Evolutionary conservation across 2,329 filamentous ascomycete species (phyloP).

Genomic region (Xylariaceae sp.): DNA sequence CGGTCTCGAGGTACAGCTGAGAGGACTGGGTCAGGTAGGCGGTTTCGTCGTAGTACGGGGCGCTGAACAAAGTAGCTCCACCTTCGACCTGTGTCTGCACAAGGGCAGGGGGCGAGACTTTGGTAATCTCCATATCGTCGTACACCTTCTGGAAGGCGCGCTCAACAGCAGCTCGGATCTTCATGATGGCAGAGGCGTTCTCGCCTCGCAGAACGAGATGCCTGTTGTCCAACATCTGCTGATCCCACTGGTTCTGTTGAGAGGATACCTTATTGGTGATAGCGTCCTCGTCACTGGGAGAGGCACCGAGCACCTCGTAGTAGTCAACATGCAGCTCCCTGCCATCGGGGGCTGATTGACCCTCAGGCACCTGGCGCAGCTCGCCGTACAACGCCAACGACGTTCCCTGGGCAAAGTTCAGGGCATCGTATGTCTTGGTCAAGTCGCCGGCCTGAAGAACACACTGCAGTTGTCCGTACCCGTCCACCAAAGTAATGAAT

Average conservation of each 20-base stretch:
- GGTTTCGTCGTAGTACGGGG: constrained; percentile 84
- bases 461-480: constrained; percentile 82
- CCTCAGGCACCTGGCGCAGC: constrained; percentile 75
- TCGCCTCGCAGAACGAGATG: constrained; percentile 86
- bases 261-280: constrained; percentile 73
- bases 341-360: constrained; percentile 75
- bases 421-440: constrained; percentile 86
- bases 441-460: constrained; percentile 73
- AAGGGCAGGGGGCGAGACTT: constrained; percentile 85
- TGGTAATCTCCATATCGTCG: constrained; percentile 72
- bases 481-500: constrained; percentile 63
- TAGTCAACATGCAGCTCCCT: constrained; percentile 90
- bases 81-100: constrained; percentile 96
- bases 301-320: constrained; percentile 67
- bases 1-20: constrained; percentile 96
- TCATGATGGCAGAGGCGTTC: constrained; percentile 79
- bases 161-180: constrained; percentile 78
- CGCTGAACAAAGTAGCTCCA: constrained; percentile 84
- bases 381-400: constrained; percentile 81
- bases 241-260: constrained; percentile 53
- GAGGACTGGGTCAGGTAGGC: constrained; percentile 96
- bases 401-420: constrained; percentile 84
- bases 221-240: constrained; percentile 70
- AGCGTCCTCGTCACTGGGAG: constrained; percentile 83
- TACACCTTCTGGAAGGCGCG: constrained; percentile 77